Conservation (phyloP, 2,329 filamentous ascomycete species). For the Cladosporium phlei region DNA sequence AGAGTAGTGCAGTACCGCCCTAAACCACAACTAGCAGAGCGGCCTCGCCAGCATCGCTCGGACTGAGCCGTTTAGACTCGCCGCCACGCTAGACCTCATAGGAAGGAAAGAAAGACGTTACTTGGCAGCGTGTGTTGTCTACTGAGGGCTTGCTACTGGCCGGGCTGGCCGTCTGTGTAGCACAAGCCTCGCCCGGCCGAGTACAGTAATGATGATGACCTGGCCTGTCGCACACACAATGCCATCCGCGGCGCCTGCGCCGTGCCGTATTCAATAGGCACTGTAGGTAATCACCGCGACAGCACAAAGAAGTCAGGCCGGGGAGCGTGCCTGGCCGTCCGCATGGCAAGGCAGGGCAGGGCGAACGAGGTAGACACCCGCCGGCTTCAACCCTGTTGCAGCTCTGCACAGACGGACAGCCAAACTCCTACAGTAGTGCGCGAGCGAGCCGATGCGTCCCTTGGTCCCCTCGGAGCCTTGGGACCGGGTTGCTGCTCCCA, state of each 20-base stretch:
- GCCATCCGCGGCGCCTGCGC: too few species aligned
- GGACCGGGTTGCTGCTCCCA: neutral
- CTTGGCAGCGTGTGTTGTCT: too few species aligned
- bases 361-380: conserved; percentile 2
- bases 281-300: too few species aligned
- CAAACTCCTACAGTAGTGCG: too few species aligned
- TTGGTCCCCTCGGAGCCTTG: neutral
- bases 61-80: conserved; percentile 9
- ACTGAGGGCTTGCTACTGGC: too few species aligned
- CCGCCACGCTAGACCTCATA: conserved; percentile 10
- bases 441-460: conserved; percentile 8
- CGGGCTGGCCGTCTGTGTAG: too few species aligned
- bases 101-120: too few species aligned
- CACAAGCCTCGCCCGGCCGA: conserved; percentile 4
- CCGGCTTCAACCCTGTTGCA: too few species aligned
- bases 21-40: neutral
- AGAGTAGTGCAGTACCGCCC: neutral
- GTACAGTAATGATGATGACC: too few species aligned
- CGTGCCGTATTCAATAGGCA: too few species aligned
- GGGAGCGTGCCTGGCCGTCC: conserved; percentile 1
- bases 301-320: conserved; percentile 7
- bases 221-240: too few species aligned
- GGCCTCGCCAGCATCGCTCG: conserved; percentile 10
- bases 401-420: too few species aligned
- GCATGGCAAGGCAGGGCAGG: conserved; percentile 8